A percentile compares a stretch with the other conserved stretches of the same genome.
Evolutionary conservation across 2,329 filamentous ascomycete species (phyloP).

Genomic region (Venturia aucupariae): DNA sequence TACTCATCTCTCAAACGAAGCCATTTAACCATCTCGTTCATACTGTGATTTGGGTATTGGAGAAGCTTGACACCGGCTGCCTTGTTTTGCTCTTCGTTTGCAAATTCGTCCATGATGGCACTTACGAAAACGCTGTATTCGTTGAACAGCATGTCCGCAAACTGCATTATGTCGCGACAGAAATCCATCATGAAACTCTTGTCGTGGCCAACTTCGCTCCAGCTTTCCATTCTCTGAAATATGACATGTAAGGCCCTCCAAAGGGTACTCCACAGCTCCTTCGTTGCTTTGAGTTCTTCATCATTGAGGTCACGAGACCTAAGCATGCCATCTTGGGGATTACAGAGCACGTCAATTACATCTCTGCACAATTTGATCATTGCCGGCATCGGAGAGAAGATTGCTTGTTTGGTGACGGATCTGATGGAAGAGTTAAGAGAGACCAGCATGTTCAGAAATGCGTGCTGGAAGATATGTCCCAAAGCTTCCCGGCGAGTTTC

Average conservation of each 20-base stretch:
- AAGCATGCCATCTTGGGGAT: slow-evolving; percentile 53
- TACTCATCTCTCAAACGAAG: slow-evolving; percentile 81
- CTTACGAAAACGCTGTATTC: slow-evolving; percentile 77
- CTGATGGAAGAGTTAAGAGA: slow-evolving; percentile 48
- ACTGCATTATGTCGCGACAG: slow-evolving; percentile 89
- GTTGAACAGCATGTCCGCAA: slow-evolving; percentile 75
- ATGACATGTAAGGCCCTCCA: slow-evolving; percentile 77
- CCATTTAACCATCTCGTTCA: slow-evolving; percentile 72
- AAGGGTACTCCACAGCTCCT: slow-evolving; percentile 72
- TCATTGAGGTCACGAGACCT: slow-evolving; percentile 48
- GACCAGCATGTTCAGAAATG: slow-evolving; percentile 47
- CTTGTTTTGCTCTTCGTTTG: slow-evolving; percentile 25
- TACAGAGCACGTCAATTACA: slow-evolving; percentile 54
- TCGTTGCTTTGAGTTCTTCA: slow-evolving; percentile 56
- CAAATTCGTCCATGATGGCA: slow-evolving; percentile 46
- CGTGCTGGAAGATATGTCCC: slow-evolving; percentile 48
- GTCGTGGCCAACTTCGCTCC: slow-evolving; percentile 64
- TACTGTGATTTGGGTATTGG: slow-evolving; percentile 53
- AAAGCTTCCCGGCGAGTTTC: slow-evolving; percentile 52
- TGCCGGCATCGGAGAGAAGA: slow-evolving; percentile 50
- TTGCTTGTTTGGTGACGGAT: slow-evolving; percentile 45
- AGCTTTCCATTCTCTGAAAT: slow-evolving; percentile 73
- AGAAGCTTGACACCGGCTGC: slow-evolving; percentile 47
- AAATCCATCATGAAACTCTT: slow-evolving; percentile 81
- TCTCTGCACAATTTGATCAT: slow-evolving; percentile 54